Percentiles rank a stretch among this genome's conserved stretches.
Evolutionary conservation across 2,329 filamentous ascomycete species (phyloP).

Genomic region (Knoxdaviesia capensis): DNA sequence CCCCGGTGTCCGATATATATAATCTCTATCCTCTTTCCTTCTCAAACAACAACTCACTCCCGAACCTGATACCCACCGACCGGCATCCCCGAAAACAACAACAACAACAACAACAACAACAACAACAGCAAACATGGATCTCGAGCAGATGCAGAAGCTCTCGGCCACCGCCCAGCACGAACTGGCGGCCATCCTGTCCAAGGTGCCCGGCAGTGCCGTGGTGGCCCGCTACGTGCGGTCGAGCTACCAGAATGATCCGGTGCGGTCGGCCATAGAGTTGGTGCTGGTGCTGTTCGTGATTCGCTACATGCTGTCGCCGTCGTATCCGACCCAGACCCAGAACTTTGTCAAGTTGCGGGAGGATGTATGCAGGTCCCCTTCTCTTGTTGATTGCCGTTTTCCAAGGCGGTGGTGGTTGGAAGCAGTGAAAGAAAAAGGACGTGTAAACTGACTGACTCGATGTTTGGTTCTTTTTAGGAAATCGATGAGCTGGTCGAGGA

Average conservation of each 20-base stretch:
- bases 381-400: neutral
- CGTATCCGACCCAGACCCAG: constrained; percentile 78
- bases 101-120: no score
- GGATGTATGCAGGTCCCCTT: constrained; percentile 24
- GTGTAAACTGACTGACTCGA: no score
- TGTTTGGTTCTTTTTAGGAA: constrained; percentile 27
- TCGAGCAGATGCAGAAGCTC: constrained; percentile 37
- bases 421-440: no score
- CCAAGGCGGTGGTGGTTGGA: neutral
- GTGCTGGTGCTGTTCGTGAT: constrained; percentile 91
- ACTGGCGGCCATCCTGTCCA: constrained; percentile 53
- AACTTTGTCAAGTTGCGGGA: constrained; percentile 79
- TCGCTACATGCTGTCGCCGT: constrained; percentile 75
- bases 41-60: no score
- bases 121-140: constrained; percentile 27
- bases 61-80: no score
- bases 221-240: constrained; percentile 89
- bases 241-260: constrained; percentile 92
- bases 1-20: no score
- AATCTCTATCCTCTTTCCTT: no score
- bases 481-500: constrained; percentile 94
- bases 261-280: constrained; percentile 82
- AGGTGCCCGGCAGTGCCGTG: constrained; percentile 83
- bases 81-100: no score
- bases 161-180: constrained; percentile 30